phyloP scores from a whole-genome alignment of 257 asterid species.

The Nyctanthes arbortristis region DNA sequence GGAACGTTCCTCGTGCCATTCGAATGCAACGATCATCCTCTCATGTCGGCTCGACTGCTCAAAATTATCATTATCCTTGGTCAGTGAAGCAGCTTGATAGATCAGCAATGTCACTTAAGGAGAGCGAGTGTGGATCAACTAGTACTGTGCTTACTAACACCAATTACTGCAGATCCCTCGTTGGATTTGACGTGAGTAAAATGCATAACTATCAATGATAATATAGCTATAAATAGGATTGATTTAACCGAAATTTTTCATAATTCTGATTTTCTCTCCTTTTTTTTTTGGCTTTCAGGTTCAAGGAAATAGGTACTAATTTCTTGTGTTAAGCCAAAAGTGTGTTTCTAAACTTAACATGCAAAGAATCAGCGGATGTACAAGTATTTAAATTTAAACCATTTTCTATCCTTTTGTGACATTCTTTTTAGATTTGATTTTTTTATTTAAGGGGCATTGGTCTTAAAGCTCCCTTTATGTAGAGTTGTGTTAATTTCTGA shows the following conservation, averaged over 20 bases:
- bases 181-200: slow-evolving; percentile 72
- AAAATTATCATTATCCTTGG: slow-evolving; percentile 77
- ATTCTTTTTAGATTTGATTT: slow-evolving; percentile 18
- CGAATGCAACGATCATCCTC: slow-evolving; percentile 93
- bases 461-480: slow-evolving; percentile 25
- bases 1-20: slow-evolving; percentile 85
- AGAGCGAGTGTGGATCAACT: slow-evolving; percentile 88
- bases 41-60: slow-evolving; percentile 68
- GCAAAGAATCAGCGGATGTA: not conserved
- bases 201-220: not conserved
- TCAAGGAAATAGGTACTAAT: slow-evolving; percentile 54
- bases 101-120: slow-evolving; percentile 69
- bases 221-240: no score
- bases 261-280: not conserved
- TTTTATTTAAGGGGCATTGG: slow-evolving; percentile 15
- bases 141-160: slow-evolving; percentile 67
- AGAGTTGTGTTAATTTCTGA: slow-evolving; percentile 15
- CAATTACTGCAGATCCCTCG: slow-evolving; percentile 73
- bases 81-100: slow-evolving; percentile 83
- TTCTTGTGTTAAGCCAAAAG: no score
- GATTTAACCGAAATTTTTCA: not conserved
- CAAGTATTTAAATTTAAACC: not conserved
- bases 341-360: not conserved
- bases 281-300: slow-evolving; percentile 39
- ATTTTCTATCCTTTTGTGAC: not conserved